Evolutionary conservation across 306 rosid genomes (phyloP).

Genomic region (Inga laurina): DNA sequence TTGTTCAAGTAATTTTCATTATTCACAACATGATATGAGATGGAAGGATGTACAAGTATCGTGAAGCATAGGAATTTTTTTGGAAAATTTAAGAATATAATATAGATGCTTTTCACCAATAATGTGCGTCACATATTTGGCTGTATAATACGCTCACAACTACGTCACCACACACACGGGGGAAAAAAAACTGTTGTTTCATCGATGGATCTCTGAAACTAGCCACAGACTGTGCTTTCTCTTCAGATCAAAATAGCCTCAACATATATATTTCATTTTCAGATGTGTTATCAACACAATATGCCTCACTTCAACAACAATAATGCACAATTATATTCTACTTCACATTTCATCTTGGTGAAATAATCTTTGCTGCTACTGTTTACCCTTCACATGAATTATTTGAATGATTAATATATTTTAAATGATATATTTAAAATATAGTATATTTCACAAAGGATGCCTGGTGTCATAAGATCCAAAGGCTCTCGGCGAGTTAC

Average conservation of each 20-base stretch:
- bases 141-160: not conserved
- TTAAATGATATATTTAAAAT: not conserved
- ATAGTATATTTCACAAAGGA: too few species aligned
- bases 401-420: too few species aligned
- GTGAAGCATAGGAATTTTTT: not conserved
- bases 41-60: not conserved
- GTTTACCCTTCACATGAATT: too few species aligned
- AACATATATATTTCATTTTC: not conserved
- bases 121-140: not conserved
- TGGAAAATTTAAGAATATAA: too few species aligned
- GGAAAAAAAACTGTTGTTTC: not conserved
- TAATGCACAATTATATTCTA: not conserved
- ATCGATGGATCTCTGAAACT: not conserved
- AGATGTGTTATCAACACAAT: not conserved
- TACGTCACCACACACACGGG: not conserved
- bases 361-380: not conserved
- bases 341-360: not conserved
- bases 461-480: too few species aligned
- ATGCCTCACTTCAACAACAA: not conserved
- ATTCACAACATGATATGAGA: not conserved
- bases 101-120: not conserved
- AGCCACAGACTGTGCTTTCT: not conserved
- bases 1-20: not conserved
- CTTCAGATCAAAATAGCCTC: not conserved
- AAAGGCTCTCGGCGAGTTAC: too few species aligned